Percentiles rank a stretch among this genome's conserved stretches.
phyloP scores from a whole-genome alignment of 2,329 filamentous ascomycete genomes.

The Penicillium brasilianum region DNA sequence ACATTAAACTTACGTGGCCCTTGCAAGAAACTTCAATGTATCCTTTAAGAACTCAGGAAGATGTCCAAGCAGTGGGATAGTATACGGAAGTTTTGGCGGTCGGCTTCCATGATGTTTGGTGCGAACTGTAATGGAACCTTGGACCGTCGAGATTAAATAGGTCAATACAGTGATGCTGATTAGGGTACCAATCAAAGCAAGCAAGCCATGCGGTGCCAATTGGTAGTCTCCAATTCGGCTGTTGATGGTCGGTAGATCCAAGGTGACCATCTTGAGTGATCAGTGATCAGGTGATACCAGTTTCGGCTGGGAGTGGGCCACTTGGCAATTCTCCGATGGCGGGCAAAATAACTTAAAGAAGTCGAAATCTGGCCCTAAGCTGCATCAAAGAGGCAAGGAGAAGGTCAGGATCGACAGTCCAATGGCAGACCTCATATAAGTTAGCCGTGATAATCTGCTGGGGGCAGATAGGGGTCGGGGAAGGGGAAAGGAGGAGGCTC shows the following conservation, averaged over 20 bases:
- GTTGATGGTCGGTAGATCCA: background rate
- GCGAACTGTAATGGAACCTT: conserved; percentile 9
- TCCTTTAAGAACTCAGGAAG: conserved; percentile 10
- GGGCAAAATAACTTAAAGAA: no score
- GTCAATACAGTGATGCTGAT: background rate
- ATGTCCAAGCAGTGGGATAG: conserved; percentile 12
- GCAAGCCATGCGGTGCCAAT: background rate
- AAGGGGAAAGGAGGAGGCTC: no score
- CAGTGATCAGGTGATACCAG: background rate
- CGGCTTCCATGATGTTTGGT: conserved; percentile 9
- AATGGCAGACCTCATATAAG: no score
- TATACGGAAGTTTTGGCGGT: conserved; percentile 12
- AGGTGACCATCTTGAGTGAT: background rate
- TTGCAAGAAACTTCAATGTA: background rate
- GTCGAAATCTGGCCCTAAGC: no score
- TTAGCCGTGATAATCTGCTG: no score
- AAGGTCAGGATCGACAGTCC: no score
- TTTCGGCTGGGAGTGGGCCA: background rate
- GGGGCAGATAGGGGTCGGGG: no score
- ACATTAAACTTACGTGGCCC: background rate
- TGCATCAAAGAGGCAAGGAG: no score
- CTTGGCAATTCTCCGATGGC: no score
- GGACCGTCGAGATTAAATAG: conserved; percentile 12
- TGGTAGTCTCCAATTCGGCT: background rate
- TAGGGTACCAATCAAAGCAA: background rate